phyloP scores from a whole-genome alignment of 2,329 filamentous ascomycete species.

The Fusarium burgessii region DNA sequence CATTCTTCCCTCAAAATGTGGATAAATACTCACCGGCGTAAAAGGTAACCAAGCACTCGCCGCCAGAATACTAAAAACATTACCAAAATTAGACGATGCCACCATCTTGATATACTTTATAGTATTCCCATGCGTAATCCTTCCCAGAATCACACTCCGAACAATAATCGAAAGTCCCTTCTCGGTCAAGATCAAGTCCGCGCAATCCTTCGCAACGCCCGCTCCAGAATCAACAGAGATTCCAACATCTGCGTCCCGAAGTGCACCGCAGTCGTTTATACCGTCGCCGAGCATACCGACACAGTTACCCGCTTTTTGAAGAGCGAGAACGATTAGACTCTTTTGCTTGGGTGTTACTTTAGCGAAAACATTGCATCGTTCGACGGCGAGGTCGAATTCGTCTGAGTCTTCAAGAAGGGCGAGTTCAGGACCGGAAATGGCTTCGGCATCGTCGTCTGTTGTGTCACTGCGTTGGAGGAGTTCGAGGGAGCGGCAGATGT shows the following conservation, averaged over 20 bases:
- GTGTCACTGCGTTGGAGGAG: background rate
- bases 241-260: slow-evolving; percentile 5
- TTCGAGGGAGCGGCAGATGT: slow-evolving; percentile 3
- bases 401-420: background rate
- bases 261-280: background rate
- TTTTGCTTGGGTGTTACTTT: slow-evolving; percentile 8
- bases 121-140: background rate
- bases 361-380: slow-evolving; percentile 3
- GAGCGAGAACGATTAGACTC: background rate
- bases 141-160: background rate
- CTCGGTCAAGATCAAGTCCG: slow-evolving; percentile 7
- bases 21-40: too few species aligned
- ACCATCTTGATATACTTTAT: slow-evolving; percentile 16
- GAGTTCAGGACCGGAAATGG: background rate
- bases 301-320: background rate
- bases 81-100: slow-evolving; percentile 4
- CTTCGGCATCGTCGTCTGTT: background rate
- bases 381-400: background rate
- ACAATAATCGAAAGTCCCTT: background rate
- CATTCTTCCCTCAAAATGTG: too few species aligned
- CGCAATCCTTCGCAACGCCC: background rate
- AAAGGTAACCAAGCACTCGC: slow-evolving; percentile 12
- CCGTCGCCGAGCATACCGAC: slow-evolving; percentile 7
- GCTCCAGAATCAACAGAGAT: slow-evolving; percentile 9
- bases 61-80: slow-evolving; percentile 5